Conservation (phyloP, 331 rosid genomes). For the Malus hybrid region DNA sequence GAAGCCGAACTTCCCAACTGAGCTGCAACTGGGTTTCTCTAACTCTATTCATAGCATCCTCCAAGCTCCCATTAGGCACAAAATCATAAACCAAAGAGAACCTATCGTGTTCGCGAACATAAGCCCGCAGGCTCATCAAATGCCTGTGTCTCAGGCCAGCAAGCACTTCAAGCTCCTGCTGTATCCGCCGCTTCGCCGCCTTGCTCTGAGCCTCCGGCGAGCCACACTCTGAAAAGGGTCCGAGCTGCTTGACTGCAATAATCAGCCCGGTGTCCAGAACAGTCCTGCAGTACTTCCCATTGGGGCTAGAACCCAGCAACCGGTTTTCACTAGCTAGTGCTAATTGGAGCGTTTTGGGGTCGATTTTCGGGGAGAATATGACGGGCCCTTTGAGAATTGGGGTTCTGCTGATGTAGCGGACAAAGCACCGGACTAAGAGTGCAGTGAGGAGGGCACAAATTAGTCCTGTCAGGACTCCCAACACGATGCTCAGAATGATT, state of each 20-base stretch:
- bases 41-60: constrained; percentile 70
- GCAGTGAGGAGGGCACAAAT: constrained; percentile 58
- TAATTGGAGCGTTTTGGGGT: constrained; percentile 66
- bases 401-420: constrained; percentile 59
- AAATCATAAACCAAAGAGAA: constrained; percentile 82
- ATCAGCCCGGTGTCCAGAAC: constrained; percentile 87
- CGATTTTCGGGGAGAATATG: constrained; percentile 78
- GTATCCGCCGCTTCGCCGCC: constrained; percentile 66
- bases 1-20: constrained; percentile 78
- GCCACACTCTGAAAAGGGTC: constrained; percentile 43
- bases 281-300: constrained; percentile 79
- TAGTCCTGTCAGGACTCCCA: constrained; percentile 67
- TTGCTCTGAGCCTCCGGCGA: constrained; percentile 41
- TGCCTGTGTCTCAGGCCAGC: constrained; percentile 76
- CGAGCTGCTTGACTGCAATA: constrained; percentile 77
- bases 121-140: constrained; percentile 90
- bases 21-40: constrained; percentile 58
- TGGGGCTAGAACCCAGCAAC: constrained; percentile 73
- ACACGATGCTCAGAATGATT: constrained; percentile 50
- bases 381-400: constrained; percentile 96
- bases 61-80: constrained; percentile 75
- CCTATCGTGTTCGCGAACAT: constrained; percentile 65
- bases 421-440: constrained; percentile 55
- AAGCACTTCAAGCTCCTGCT: constrained; percentile 72
- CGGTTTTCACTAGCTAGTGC: constrained; percentile 67